Evolutionary conservation across 805 yeast genomes (phyloP).

Genomic region (Lipomyces anomalus): DNA sequence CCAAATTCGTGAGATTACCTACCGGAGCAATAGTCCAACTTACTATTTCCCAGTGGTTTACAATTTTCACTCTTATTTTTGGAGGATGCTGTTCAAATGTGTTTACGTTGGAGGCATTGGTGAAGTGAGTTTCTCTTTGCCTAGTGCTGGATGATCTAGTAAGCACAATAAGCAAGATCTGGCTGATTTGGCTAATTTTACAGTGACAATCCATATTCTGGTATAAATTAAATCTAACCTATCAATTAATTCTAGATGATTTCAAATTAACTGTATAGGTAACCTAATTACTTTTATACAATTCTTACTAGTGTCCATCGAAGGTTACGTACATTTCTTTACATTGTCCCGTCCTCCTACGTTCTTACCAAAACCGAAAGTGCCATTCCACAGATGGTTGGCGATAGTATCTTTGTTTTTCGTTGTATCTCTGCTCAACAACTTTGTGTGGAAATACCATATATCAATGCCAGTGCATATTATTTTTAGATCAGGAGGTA

Average conservation of each 20-base stretch:
- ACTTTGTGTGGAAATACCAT: conserved; percentile 50
- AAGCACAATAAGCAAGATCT: not conserved
- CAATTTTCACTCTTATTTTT: conserved; percentile 41
- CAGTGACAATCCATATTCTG: not conserved
- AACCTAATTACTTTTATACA: conserved; percentile 52
- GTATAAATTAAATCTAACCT: not conserved
- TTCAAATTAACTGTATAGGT: conserved; percentile 36
- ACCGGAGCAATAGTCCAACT: too few relatives aligned
- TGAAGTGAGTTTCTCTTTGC: conserved; percentile 29
- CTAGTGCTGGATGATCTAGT: not conserved
- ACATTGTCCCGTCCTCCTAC: conserved; percentile 33
- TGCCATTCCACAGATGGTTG: conserved; percentile 37
- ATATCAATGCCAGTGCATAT: conserved; percentile 65
- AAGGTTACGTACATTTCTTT: conserved; percentile 38
- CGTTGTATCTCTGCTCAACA: conserved; percentile 48
- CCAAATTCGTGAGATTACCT: too few relatives aligned
- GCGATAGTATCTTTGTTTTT: conserved; percentile 48
- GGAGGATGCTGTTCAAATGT: conserved; percentile 76
- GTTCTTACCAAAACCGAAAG: conserved; percentile 33
- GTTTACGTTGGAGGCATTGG: conserved; percentile 51
- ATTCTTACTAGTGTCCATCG: conserved; percentile 47
- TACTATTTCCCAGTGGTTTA: conserved; percentile 26
- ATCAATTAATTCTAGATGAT: not conserved
- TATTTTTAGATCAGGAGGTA: conserved; percentile 58
- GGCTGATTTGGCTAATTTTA: not conserved